phyloP scores from a whole-genome alignment of 192 early-diverging fungal genomes.

The Oehlia diaphana region DNA sequence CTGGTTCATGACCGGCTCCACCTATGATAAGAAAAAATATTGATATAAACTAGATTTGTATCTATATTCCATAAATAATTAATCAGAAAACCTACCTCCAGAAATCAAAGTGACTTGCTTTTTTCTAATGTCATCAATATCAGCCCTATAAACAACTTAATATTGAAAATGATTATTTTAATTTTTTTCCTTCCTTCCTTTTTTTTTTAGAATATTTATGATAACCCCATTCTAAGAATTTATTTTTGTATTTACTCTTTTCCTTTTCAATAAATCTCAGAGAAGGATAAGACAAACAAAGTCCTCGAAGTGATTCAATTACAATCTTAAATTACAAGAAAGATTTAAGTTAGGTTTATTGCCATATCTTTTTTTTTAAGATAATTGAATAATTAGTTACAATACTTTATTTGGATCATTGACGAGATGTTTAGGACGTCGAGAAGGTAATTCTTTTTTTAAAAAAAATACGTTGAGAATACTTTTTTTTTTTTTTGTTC shows the following conservation, averaged over 20 bases:
- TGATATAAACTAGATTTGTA: neutral
- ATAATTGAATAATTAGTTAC: neutral
- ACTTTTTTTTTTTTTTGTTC: neutral
- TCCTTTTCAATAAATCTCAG: constrained; percentile 16
- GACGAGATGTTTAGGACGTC: constrained; percentile 5
- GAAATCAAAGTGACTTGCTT: constrained; percentile 75
- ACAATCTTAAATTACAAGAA: constrained; percentile 20
- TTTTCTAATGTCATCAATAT: constrained; percentile 49
- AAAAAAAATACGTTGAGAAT: neutral
- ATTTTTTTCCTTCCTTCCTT: no score
- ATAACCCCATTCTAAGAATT: neutral
- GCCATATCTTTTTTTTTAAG: no score
- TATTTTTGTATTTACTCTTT: neutral
- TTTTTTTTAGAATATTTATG: no score
- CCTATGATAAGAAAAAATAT: neutral
- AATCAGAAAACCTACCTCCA: constrained; percentile 51
- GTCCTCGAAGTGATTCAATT: constrained; percentile 11
- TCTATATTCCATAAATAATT: neutral
- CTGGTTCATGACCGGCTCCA: constrained; percentile 84
- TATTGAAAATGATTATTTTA: no score
- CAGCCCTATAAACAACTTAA: constrained; percentile 59
- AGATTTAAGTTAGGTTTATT: no score
- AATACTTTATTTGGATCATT: constrained; percentile 16
- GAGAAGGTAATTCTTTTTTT: neutral
- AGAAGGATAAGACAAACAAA: constrained; percentile 9